Evolutionary conservation across 2,329 filamentous ascomycete genomes (phyloP).

Genomic region (Raffaelea deltoideospora): DNA sequence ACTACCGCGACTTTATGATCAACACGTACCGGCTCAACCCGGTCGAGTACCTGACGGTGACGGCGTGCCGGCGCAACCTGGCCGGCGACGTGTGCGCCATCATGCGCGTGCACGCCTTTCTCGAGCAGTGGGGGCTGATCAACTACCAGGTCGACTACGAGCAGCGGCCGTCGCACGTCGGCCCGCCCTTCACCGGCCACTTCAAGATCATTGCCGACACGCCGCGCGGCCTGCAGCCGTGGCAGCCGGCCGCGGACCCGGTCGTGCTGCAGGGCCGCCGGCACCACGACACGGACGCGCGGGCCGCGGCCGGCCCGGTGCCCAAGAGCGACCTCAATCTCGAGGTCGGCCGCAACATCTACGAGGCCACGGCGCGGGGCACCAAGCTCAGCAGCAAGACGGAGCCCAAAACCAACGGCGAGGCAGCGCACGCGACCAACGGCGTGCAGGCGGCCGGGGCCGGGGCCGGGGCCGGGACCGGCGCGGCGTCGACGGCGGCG

Average conservation of each 20-base stretch:
- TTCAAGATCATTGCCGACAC: slow-evolving; percentile 95
- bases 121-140: slow-evolving; percentile 97
- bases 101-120: slow-evolving; percentile 94
- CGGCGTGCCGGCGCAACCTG: slow-evolving; percentile 84
- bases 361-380: slow-evolving; percentile 76
- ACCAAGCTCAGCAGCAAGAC: slow-evolving; percentile 49
- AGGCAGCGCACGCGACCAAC: slow-evolving; percentile 46
- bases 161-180: slow-evolving; percentile 85
- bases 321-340: slow-evolving; percentile 74
- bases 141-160: slow-evolving; percentile 99
- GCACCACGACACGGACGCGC: slow-evolving; percentile 54
- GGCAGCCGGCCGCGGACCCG: slow-evolving; percentile 77
- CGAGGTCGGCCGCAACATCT: slow-evolving; percentile 89
- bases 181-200: slow-evolving; percentile 91
- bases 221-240: slow-evolving; percentile 82
- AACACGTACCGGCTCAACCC: slow-evolving; percentile 97
- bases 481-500: too few relatives aligned
- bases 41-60: slow-evolving; percentile 90
- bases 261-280: slow-evolving; percentile 46
- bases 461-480: too few relatives aligned
- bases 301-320: slow-evolving; percentile 48
- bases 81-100: slow-evolving; percentile 97
- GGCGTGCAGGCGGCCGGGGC: slow-evolving; percentile 29
- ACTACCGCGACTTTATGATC: slow-evolving; percentile 99
- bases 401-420: slow-evolving; percentile 62